phyloP scores from a whole-genome alignment of 148 eudicot species.

The Rhododendron ovatum region DNA sequence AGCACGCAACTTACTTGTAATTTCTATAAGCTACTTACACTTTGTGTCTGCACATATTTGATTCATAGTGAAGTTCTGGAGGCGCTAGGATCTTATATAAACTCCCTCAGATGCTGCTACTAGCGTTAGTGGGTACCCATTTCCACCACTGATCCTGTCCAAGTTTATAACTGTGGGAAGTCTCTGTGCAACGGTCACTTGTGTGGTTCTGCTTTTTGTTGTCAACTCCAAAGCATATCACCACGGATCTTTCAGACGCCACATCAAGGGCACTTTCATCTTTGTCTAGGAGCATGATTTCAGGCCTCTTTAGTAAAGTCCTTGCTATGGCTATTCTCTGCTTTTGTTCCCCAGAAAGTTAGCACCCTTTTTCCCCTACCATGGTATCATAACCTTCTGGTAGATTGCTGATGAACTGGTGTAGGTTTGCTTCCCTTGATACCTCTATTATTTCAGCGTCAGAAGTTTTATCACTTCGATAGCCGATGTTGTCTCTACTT shows the following conservation, averaged over 20 bases:
- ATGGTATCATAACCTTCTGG: conserved; percentile 42
- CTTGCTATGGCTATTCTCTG: conserved; percentile 45
- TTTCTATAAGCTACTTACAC: neutral
- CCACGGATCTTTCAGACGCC: conserved; percentile 35
- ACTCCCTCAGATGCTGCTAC: conserved; percentile 31
- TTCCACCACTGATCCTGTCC: conserved; percentile 47
- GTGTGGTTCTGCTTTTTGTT: conserved; percentile 13
- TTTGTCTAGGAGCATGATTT: conserved; percentile 43
- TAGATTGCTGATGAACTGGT: conserved; percentile 41
- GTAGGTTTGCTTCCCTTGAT: conserved; percentile 32
- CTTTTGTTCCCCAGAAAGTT: conserved; percentile 55
- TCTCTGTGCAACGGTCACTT: conserved; percentile 36
- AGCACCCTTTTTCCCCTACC: conserved; percentile 50
- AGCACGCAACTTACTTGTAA: neutral
- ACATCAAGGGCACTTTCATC: conserved; percentile 58
- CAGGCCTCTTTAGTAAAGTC: conserved; percentile 36
- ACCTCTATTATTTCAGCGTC: conserved; percentile 46
- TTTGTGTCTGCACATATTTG: neutral
- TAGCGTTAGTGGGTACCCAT: conserved; percentile 35
- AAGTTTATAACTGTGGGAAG: conserved; percentile 40
- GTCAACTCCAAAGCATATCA: conserved; percentile 14
- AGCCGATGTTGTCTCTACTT: conserved; percentile 40
- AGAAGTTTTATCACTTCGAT: conserved; percentile 33
- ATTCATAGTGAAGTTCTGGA: neutral
- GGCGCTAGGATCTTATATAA: neutral